phyloP scores from a whole-genome alignment of 164 flowering plant genomes.

The Liquidambar formosana region DNA sequence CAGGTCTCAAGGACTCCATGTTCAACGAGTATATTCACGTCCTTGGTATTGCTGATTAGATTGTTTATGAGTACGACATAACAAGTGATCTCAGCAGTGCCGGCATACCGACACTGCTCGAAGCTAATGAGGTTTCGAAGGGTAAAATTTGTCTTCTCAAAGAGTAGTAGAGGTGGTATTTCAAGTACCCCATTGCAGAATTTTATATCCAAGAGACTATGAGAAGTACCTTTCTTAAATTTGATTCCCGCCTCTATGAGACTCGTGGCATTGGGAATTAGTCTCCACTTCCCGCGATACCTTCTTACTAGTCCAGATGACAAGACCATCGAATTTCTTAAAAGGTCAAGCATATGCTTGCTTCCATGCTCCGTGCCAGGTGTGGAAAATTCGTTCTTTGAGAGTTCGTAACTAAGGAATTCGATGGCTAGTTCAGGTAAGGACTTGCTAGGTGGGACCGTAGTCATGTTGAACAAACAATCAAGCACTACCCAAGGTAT shows the following conservation, averaged over 20 bases:
- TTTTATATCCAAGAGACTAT: conserved; percentile 9
- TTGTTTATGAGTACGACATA: conserved; percentile 13
- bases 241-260: conserved; percentile 22
- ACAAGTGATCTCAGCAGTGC: neutral
- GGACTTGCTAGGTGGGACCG: neutral
- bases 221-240: neutral
- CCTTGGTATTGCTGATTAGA: conserved; percentile 17
- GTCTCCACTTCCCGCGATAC: neutral
- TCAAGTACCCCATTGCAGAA: conserved; percentile 18
- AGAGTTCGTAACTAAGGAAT: conserved; percentile 1
- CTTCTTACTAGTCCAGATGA: neutral
- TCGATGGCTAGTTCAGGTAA: neutral
- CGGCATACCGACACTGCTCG: conserved; percentile 19
- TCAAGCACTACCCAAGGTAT: conserved; percentile 27
- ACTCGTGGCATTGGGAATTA: conserved; percentile 1
- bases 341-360: conserved; percentile 16
- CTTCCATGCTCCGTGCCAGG: neutral
- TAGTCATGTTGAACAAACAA: conserved; percentile 1
- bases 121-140: conserved; percentile 22
- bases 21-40: conserved; percentile 12
- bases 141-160: conserved; percentile 4
- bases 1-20: neutral
- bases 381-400: neutral
- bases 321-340: neutral
- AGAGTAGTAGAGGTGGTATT: conserved; percentile 20